Evolutionary conservation across 768 basidiomycete species (phyloP).

Genomic region (Tubosaeta sp.): DNA sequence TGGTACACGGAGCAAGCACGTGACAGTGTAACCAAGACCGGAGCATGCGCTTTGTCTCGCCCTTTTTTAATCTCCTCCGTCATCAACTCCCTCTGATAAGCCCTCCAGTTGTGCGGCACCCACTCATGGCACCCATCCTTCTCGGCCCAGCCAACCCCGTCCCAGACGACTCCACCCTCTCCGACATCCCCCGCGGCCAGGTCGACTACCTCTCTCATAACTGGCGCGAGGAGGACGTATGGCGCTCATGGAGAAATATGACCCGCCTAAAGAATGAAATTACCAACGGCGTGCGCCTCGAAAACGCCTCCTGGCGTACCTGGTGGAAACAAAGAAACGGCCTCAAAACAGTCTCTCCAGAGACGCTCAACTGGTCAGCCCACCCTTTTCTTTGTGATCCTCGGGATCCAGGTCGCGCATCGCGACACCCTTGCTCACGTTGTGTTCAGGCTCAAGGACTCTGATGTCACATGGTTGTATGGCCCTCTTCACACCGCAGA

Average conservation of each 20-base stretch:
- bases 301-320: slow-evolving; percentile 98
- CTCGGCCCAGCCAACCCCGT: slow-evolving; percentile 58
- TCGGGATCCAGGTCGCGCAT: not conserved
- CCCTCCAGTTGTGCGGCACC: not conserved
- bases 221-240: slow-evolving; percentile 98
- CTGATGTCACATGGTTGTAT: slow-evolving; percentile 98
- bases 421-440: slow-evolving; percentile 8
- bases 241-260: slow-evolving; percentile 98
- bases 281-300: slow-evolving; percentile 87
- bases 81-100: slow-evolving; percentile 4
- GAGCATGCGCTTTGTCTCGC: not conserved
- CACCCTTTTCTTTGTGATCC: not conserved
- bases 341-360: slow-evolving; percentile 90
- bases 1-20: slow-evolving; percentile 29
- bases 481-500: slow-evolving; percentile 94
- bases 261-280: slow-evolving; percentile 98
- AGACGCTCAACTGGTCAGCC: slow-evolving; percentile 95
- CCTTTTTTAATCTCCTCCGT: slow-evolving; percentile 15
- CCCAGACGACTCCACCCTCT: slow-evolving; percentile 75
- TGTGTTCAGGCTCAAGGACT: slow-evolving; percentile 87
- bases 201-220: slow-evolving; percentile 98
- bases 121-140: slow-evolving; percentile 60
- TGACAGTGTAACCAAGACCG: not conserved
- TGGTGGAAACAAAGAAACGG: slow-evolving; percentile 99
- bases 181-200: slow-evolving; percentile 84